These are phyloP conservation scores for Brassica rapa DNA, from an alignment of 345 rosid genomes.

Conservation along the genomic window DNA sequence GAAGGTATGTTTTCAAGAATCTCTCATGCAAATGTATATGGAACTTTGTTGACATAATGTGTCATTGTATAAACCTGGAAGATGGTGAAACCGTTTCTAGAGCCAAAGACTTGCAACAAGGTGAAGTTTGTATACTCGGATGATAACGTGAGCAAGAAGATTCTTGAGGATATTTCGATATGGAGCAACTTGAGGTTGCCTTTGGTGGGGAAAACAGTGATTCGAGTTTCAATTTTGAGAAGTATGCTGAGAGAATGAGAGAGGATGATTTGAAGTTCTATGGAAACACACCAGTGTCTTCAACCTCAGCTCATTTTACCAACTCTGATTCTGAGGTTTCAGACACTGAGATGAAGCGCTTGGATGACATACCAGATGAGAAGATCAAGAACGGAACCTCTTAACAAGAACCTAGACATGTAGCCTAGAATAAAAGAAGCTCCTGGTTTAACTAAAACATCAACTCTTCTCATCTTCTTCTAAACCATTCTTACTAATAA, in stretches of 20 bases:
- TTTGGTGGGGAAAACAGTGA: conserved; percentile 60
- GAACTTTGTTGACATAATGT: background rate
- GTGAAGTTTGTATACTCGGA: conserved; percentile 59
- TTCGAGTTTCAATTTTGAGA: conserved; percentile 45
- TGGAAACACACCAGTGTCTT: conserved; percentile 31
- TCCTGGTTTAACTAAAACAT: background rate
- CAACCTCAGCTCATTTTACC: conserved; percentile 41
- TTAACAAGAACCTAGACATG: conserved; percentile 19
- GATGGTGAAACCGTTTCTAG: conserved; percentile 73
- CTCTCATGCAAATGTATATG: conserved; percentile 4
- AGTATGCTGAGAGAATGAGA: conserved; percentile 52
- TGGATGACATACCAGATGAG: conserved; percentile 22
- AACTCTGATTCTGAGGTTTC: conserved; percentile 57
- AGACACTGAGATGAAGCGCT: conserved; percentile 44
- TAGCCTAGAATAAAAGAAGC: conserved; percentile 11
- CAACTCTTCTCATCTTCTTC: background rate
- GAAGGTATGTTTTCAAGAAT: conserved; percentile 39
- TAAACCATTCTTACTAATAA: background rate
- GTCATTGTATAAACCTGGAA: conserved; percentile 19
- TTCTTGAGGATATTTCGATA: conserved; percentile 57
- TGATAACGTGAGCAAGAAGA: conserved; percentile 48
- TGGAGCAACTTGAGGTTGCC: conserved; percentile 56
- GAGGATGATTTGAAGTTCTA: conserved; percentile 52
- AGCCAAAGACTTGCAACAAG: conserved; percentile 64
- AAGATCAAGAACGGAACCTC: conserved; percentile 31